phyloP scores from a whole-genome alignment of 2,329 filamentous ascomycete species.

The Colletotrichum costaricense region DNA sequence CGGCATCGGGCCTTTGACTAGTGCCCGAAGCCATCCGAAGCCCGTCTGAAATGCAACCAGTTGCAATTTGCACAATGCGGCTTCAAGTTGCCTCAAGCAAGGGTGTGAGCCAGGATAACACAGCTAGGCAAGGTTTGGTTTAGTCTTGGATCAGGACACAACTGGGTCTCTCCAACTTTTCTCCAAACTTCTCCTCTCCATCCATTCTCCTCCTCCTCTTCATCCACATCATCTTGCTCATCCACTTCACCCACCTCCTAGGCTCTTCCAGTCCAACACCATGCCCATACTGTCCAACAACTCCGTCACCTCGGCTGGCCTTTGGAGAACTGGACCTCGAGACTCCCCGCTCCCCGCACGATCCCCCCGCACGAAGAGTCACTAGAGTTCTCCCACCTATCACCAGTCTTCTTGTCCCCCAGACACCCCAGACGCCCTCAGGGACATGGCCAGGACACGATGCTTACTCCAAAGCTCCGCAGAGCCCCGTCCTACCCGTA shows the following conservation, averaged over 20 bases:
- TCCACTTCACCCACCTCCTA: not conserved
- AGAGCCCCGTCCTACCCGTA: not conserved
- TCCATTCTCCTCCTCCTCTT: not conserved
- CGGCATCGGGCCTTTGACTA: not conserved
- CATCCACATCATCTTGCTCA: not conserved
- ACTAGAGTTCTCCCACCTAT: not conserved
- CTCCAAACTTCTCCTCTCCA: not conserved
- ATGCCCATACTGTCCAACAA: not conserved
- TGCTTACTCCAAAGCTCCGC: not conserved
- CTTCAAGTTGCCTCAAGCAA: not conserved
- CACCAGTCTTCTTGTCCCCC: not conserved
- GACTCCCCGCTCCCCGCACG: not conserved
- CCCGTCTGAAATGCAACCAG: not conserved
- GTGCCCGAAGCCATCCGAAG: not conserved
- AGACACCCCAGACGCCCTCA: not conserved
- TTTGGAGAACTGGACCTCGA: not conserved
- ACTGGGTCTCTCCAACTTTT: not conserved
- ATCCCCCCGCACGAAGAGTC: not conserved
- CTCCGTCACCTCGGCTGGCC: not conserved
- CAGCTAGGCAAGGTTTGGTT: not conserved
- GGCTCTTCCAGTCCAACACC: too few relatives aligned
- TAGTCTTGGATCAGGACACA: not conserved
- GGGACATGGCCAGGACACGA: not conserved
- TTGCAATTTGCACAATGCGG: not conserved
- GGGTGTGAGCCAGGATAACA: not conserved